These are phyloP conservation scores for Marasmius sp. DNA, from an alignment of 1,284 basidiomycete species.

Conservation along the genomic window DNA sequence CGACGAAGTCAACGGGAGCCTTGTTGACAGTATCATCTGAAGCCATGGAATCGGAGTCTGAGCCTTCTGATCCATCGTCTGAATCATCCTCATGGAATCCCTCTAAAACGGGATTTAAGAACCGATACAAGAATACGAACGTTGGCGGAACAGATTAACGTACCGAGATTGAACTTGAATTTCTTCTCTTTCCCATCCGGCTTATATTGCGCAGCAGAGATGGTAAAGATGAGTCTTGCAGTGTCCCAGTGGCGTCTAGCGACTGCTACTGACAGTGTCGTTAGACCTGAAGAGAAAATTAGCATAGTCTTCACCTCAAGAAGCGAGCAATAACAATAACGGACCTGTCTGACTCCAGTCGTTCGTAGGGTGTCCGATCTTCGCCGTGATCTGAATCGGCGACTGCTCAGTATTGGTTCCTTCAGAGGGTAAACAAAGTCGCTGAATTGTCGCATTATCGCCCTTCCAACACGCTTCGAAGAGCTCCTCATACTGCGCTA, in stretches of 20 bases:
- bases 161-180: conserved; percentile 39
- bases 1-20: conserved; percentile 43
- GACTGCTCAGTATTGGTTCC: conserved; percentile 21
- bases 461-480: conserved; percentile 53
- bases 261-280: conserved; percentile 48
- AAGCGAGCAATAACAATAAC: conserved; percentile 1
- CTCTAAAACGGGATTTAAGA: conserved; percentile 11
- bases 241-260: conserved; percentile 50
- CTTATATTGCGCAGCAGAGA: conserved; percentile 51
- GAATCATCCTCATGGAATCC: conserved; percentile 22
- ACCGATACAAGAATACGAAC: conserved; percentile 20
- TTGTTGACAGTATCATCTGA: conserved; percentile 36
- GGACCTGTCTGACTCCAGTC: conserved; percentile 17
- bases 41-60: conserved; percentile 33
- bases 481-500: conserved; percentile 45
- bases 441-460: conserved; percentile 46
- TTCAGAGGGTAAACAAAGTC: conserved; percentile 48
- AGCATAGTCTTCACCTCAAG: conserved; percentile 33
- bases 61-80: conserved; percentile 23
- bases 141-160: neutral
- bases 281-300: conserved; percentile 33
- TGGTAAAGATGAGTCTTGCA: conserved; percentile 50
- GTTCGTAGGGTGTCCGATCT: conserved; percentile 17
- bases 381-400: conserved; percentile 45
- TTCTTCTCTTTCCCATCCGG: conserved; percentile 32